Evolutionary conservation across 2,329 filamentous ascomycete species (phyloP).

Genomic region (Cordyceps militaris): DNA sequence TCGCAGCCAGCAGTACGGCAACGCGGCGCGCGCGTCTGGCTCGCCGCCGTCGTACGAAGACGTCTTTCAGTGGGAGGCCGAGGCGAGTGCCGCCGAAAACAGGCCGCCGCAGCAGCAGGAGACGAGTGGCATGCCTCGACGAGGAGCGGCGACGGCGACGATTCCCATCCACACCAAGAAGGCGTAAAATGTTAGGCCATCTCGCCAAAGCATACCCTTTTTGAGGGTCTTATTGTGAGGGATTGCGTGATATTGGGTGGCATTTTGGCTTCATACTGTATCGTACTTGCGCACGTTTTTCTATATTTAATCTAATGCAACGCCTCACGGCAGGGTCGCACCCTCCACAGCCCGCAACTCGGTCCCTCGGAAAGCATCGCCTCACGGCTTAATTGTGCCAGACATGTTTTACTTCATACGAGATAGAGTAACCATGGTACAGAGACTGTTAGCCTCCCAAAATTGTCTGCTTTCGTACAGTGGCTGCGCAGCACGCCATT

Average conservation of each 20-base stretch:
- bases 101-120: background rate
- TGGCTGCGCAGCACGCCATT: no score
- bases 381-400: no score
- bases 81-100: background rate
- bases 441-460: no score
- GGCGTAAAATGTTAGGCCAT: background rate
- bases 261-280: background rate
- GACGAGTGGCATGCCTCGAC: background rate
- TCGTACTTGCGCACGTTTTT: background rate
- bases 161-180: background rate
- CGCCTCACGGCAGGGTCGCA: no score
- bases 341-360: no score
- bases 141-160: background rate
- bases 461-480: no score
- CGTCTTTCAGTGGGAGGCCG: background rate
- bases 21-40: background rate
- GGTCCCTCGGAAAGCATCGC: no score
- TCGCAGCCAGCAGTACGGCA: constrained; percentile 8
- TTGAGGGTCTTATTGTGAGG: background rate
- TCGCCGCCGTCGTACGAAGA: constrained; percentile 1
- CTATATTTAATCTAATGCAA: background rate
- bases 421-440: no score
- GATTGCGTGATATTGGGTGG: background rate
- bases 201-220: background rate
- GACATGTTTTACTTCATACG: no score